These are phyloP conservation scores for Elongisporangium prolatum DNA, from an alignment of 352 stramenopile genomes.

Conservation along the genomic window DNA sequence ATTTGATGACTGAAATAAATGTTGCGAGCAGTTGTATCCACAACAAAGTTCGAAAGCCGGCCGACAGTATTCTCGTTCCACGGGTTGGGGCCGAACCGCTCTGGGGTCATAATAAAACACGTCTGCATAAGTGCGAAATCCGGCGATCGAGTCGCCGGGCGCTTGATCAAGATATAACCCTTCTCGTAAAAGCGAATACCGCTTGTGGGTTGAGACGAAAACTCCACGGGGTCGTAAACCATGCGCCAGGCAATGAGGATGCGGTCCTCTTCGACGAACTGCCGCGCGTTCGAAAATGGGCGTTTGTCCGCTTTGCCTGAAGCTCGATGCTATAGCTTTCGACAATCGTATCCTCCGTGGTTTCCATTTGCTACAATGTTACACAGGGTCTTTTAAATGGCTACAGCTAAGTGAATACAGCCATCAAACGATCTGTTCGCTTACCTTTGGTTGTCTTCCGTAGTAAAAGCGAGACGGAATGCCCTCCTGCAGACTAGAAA, in stretches of 20 bases:
- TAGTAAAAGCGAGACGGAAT: slow-evolving; percentile 27
- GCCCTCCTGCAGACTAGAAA: slow-evolving; percentile 23
- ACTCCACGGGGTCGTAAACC: slow-evolving; percentile 53
- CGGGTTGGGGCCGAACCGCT: slow-evolving; percentile 1
- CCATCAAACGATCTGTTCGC: no score
- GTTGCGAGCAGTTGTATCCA: slow-evolving; percentile 11
- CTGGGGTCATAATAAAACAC: slow-evolving; percentile 44
- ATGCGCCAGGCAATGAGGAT: slow-evolving; percentile 59
- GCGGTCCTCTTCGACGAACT: slow-evolving; percentile 52
- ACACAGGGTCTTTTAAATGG: no score
- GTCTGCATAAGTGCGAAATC: slow-evolving; percentile 31
- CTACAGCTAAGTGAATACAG: no score
- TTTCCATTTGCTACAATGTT: slow-evolving; percentile 11
- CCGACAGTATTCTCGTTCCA: slow-evolving; percentile 10
- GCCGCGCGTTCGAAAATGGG: slow-evolving; percentile 49
- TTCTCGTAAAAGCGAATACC: slow-evolving; percentile 58
- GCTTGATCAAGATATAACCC: slow-evolving; percentile 54
- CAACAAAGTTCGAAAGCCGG: slow-evolving; percentile 33
- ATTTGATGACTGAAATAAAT: slow-evolving; percentile 33
- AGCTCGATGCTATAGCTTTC: slow-evolving; percentile 60
- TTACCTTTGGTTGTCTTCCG: slow-evolving; percentile 24
- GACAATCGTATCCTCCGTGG: slow-evolving; percentile 42
- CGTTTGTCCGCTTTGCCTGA: slow-evolving; percentile 31
- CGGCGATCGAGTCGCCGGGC: slow-evolving; percentile 13
- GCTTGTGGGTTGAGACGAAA: slow-evolving; percentile 34